Evolutionary conservation across 1,139 yeast genomes (phyloP), one percentile per base, ranked within the genome.

Genomic region (Scheffersomyces stambukii): DNA sequence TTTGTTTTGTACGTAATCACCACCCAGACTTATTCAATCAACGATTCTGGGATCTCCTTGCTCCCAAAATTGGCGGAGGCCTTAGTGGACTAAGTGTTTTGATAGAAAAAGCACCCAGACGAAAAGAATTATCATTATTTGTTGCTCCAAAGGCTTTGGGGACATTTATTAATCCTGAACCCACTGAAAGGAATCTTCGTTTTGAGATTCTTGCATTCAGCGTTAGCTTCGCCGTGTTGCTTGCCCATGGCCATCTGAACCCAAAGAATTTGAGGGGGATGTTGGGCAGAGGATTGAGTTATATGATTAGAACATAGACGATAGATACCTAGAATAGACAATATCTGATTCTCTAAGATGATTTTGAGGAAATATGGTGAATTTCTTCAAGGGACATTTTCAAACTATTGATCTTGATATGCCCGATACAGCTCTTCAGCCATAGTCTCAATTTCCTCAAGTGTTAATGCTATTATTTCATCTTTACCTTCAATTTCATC

Each of bases 381-480:
- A 16, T 16, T 16, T 16, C 18, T 6, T 16, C 18, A 6, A 16
- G 8, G 18, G 6, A 16, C 6, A 16, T 27, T 23, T 15, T 6
- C 16, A 24, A 27, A 29, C 18, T 19, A 15, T 25, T 34, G 35
- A 10, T 30, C 28, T 33, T 39, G 45, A 29, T 46, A 48, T 24
- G 48, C 49, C 15, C 35, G 37, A 42, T 64, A 73, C 53, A 72
- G 68, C 16, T 64, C 64, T 38, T 72, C 75, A 0, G 81, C 79
- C 59, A 75, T 59, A n/a, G 50, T 48, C 42, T 77, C 82, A 19
- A 77, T 62, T 35, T 77, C 82, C 6, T 42, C 51, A 23, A 74
- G 37, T 39, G 60, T 57, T 27, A 74, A 44, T 18, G 59, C 62
- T 34, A 66, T 53, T 45, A 73, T 54, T n/a, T 64, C 69, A 24